These are phyloP conservation scores for Nakazawaea ernobii DNA, from an alignment of 805 yeast genomes.

Conservation along the genomic window DNA sequence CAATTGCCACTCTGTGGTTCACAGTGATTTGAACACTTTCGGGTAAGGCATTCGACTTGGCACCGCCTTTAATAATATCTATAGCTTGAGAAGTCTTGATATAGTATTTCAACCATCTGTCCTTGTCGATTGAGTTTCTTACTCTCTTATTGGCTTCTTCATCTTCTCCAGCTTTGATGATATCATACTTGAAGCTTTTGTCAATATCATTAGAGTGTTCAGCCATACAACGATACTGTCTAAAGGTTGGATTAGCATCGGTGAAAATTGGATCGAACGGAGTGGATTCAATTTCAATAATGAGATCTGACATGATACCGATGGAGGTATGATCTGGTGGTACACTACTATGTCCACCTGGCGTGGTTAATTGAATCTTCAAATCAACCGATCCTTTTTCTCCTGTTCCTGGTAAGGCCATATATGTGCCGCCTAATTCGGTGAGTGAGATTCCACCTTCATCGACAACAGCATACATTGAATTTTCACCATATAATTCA, in stretches of 20 bases:
- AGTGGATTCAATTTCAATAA: constrained; percentile 31
- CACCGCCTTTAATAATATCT: constrained; percentile 43
- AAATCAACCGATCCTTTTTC: constrained; percentile 44
- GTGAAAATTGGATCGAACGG: constrained; percentile 33
- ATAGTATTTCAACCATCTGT: constrained; percentile 26
- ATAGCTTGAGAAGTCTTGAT: constrained; percentile 44
- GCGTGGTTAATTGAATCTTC: constrained; percentile 33
- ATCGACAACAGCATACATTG: constrained; percentile 39
- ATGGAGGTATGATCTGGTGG: constrained; percentile 45
- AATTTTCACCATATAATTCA: constrained; percentile 33
- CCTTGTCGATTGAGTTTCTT: constrained; percentile 26
- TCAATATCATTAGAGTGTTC: constrained; percentile 33
- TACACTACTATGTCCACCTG: constrained; percentile 47
- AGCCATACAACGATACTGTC: constrained; percentile 40
- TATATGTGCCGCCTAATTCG: constrained; percentile 31
- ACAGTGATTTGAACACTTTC: constrained; percentile 37
- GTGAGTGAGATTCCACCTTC: constrained; percentile 33
- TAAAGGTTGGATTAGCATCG: constrained; percentile 37
- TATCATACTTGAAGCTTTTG: constrained; percentile 26
- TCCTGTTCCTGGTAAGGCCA: constrained; percentile 40
- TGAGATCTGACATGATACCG: constrained; percentile 39
- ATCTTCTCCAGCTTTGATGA: constrained; percentile 32
- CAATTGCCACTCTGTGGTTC: constrained; percentile 43
- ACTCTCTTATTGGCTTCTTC: constrained; percentile 30
- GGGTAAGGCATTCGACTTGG: constrained; percentile 45